A percentile compares a stretch with the other conserved stretches of the same genome.
These are phyloP conservation scores for Aureobasidium mangrovei DNA, from an alignment of 2,329 filamentous ascomycete genomes.

Conservation along the genomic window DNA sequence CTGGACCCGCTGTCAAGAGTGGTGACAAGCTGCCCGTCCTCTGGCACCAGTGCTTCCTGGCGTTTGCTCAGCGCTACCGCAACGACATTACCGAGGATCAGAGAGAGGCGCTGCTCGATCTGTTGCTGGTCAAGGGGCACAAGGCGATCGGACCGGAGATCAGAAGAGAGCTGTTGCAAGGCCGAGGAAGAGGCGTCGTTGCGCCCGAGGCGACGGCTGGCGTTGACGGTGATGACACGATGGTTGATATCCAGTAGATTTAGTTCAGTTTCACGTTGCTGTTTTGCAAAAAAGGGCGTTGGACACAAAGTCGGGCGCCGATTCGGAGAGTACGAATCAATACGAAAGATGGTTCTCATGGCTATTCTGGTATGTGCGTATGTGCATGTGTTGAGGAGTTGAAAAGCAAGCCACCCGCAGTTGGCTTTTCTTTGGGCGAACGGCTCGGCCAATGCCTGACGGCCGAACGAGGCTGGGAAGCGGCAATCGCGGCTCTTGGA, in stretches of 20 bases:
- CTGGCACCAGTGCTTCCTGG: slow-evolving; percentile 89
- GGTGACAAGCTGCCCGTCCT: slow-evolving; percentile 68
- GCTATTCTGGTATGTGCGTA: no score
- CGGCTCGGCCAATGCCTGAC: neutral
- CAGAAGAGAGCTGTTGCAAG: slow-evolving; percentile 76
- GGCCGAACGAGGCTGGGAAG: neutral
- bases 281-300: neutral
- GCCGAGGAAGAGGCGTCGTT: slow-evolving; percentile 71
- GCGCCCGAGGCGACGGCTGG: slow-evolving; percentile 45
- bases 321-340: no score
- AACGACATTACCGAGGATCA: slow-evolving; percentile 96
- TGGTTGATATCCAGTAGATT: slow-evolving; percentile 47
- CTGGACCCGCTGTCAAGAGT: slow-evolving; percentile 23
- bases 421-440: neutral
- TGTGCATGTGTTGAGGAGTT: neutral
- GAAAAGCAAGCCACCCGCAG: neutral
- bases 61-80: slow-evolving; percentile 88
- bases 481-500: neutral
- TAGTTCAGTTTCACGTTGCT: slow-evolving; percentile 14
- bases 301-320: no score
- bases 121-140: slow-evolving; percentile 78
- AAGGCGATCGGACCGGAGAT: slow-evolving; percentile 85
- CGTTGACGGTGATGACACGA: slow-evolving; percentile 75
- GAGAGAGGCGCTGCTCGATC: slow-evolving; percentile 78
- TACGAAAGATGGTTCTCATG: no score